Evolutionary conservation across 495 filamentous ascomycete species (phyloP).

Genomic region (Platismatia glauca): DNA sequence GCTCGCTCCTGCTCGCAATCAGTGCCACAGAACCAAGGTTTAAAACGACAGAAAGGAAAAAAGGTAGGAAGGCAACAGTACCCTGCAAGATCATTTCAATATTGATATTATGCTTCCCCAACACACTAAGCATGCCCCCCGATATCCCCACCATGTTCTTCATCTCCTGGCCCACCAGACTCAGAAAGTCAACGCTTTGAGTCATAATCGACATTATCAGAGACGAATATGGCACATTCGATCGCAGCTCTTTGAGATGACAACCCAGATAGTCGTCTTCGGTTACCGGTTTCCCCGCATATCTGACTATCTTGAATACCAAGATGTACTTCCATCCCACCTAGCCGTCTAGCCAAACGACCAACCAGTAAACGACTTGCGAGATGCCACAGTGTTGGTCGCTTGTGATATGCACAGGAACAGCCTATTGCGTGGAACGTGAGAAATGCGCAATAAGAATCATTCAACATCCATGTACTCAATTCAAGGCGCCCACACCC

Average conservation of each 20-base stretch:
- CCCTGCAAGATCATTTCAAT: slow-evolving; percentile 21
- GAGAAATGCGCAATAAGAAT: not conserved
- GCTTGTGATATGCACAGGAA: too few relatives aligned
- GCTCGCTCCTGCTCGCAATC: slow-evolving; percentile 58
- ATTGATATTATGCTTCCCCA: slow-evolving; percentile 43
- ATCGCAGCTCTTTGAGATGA: not conserved
- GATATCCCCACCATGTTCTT: slow-evolving; percentile 89
- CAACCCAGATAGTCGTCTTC: not conserved
- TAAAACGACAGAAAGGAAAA: too few relatives aligned
- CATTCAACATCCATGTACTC: not conserved
- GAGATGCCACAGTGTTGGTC: too few relatives aligned
- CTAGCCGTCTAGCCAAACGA: not conserved
- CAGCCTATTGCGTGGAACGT: not conserved
- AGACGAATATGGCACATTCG: not conserved
- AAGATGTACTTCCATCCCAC: not conserved
- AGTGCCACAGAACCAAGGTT: not conserved
- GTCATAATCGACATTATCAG: not conserved
- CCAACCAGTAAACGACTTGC: not conserved
- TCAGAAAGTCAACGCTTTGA: slow-evolving; percentile 44
- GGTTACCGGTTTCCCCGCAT: not conserved
- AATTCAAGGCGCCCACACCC: not conserved
- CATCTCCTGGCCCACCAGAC: slow-evolving; percentile 88
- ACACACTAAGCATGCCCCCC: slow-evolving; percentile 75
- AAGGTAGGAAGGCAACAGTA: not conserved
- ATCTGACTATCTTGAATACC: not conserved